phyloP scores from a whole-genome alignment of 2,329 filamentous ascomycete genomes.

The Aspergillus proliferans region DNA sequence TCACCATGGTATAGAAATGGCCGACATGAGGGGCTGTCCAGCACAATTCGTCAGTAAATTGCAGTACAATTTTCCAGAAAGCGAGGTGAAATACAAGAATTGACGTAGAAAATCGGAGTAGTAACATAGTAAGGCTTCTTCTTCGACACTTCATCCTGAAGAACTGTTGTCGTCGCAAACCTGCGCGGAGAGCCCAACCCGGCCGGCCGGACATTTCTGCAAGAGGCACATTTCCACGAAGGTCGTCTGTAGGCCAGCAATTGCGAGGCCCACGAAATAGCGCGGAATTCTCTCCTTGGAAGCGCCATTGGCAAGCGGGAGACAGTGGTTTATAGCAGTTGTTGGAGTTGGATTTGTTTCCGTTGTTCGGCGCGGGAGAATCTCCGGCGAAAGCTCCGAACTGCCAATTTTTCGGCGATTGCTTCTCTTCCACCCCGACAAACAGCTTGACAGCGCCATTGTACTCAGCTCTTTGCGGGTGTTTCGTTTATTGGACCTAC shows the following conservation, averaged over 20 bases:
- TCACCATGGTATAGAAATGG: conserved; percentile 87
- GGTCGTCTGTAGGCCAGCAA: conserved; percentile 16
- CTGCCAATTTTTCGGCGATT: neutral
- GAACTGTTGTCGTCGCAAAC: conserved; percentile 22
- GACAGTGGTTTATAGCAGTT: neutral
- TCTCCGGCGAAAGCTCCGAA: conserved; percentile 30
- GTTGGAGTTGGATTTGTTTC: conserved; percentile 6
- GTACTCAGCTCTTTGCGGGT: neutral
- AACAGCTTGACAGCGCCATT: too few relatives aligned
- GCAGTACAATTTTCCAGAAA: neutral
- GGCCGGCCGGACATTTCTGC: conserved; percentile 17
- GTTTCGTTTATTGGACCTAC: neutral
- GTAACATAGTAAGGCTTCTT: conserved; percentile 89
- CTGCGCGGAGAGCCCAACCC: conserved; percentile 17
- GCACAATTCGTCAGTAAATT: conserved; percentile 1
- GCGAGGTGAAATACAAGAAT: conserved; percentile 59
- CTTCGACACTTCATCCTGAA: conserved; percentile 16
- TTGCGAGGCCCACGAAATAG: conserved; percentile 25
- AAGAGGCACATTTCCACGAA: conserved; percentile 26
- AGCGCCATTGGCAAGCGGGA: conserved; percentile 20
- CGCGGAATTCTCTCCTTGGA: conserved; percentile 22
- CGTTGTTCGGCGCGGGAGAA: conserved; percentile 21
- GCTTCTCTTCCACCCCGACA: neutral
- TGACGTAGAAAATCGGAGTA: conserved; percentile 98
- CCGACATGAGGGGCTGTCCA: conserved; percentile 78